phyloP scores from a whole-genome alignment of 1,284 basidiomycete genomes.

The Chalciporus sp. region DNA sequence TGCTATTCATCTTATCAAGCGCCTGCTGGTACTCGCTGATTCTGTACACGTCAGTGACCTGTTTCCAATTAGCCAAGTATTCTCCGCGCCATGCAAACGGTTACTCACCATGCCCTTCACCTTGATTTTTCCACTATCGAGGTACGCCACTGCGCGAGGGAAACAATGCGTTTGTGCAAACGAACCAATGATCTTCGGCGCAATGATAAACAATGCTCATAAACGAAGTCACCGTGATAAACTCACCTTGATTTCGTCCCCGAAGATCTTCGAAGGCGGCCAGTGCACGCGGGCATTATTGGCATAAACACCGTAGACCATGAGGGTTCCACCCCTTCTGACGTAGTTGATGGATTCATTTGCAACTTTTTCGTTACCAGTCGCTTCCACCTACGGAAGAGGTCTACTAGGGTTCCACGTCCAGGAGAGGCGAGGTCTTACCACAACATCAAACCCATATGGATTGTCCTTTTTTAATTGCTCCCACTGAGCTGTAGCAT shows the following conservation, averaged over 20 bases:
- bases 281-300: constrained; percentile 77
- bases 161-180: constrained; percentile 86
- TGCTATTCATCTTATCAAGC: constrained; percentile 81
- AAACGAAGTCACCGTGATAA: constrained; percentile 12
- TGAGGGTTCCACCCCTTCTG: constrained; percentile 69
- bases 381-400: constrained; percentile 58
- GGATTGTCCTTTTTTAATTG: constrained; percentile 74
- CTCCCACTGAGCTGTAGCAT: constrained; percentile 75
- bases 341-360: constrained; percentile 83
- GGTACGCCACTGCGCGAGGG: constrained; percentile 80
- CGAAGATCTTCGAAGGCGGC: constrained; percentile 82
- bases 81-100: not conserved
- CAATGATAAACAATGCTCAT: constrained; percentile 1
- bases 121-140: constrained; percentile 80
- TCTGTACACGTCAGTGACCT: constrained; percentile 62
- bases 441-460: constrained; percentile 85
- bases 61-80: not conserved
- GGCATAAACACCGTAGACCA: constrained; percentile 72
- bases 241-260: constrained; percentile 74
- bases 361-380: constrained; percentile 76
- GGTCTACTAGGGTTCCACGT: not conserved
- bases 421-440: not conserved
- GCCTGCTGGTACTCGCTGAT: constrained; percentile 79
- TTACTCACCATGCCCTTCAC: constrained; percentile 74
- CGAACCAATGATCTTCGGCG: constrained; percentile 77